Conservation (phyloP, 2,329 filamentous ascomycete species). For the Fusarium begoniae region DNA sequence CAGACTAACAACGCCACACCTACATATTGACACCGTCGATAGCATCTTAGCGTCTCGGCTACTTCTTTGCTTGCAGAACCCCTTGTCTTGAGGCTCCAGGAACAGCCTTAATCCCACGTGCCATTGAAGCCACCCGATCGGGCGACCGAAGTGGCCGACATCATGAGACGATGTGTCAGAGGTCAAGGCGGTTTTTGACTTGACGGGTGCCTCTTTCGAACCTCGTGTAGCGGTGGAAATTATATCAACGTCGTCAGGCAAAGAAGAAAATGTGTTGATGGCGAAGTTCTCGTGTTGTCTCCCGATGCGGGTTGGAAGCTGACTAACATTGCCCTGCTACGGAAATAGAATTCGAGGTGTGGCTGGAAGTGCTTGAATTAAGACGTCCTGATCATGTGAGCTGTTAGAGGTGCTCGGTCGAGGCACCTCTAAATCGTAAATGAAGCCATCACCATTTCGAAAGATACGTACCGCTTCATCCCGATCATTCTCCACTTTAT, state of each 20-base stretch:
- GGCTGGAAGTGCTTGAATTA: too few relatives aligned
- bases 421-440: neutral
- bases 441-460: conserved; percentile 11
- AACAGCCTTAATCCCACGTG: conserved; percentile 30
- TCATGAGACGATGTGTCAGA: neutral
- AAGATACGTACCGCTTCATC: neutral
- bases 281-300: neutral
- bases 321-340: fast-evolving
- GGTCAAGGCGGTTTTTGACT: neutral
- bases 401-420: neutral
- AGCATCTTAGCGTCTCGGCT: neutral
- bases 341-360: too few relatives aligned
- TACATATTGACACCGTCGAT: neutral
- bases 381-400: fast-evolving
- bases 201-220: neutral
- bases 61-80: neutral
- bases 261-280: neutral
- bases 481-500: neutral
- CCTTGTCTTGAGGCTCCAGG: conserved; percentile 1
- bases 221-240: neutral
- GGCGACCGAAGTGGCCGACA: conserved; percentile 31
- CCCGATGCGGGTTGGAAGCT: too few relatives aligned
- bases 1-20: conserved; percentile 5
- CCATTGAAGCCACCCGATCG: conserved; percentile 23
- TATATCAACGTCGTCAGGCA: neutral